Conservation (phyloP, 257 asterid species). For the Cynanchum wilfordii region DNA sequence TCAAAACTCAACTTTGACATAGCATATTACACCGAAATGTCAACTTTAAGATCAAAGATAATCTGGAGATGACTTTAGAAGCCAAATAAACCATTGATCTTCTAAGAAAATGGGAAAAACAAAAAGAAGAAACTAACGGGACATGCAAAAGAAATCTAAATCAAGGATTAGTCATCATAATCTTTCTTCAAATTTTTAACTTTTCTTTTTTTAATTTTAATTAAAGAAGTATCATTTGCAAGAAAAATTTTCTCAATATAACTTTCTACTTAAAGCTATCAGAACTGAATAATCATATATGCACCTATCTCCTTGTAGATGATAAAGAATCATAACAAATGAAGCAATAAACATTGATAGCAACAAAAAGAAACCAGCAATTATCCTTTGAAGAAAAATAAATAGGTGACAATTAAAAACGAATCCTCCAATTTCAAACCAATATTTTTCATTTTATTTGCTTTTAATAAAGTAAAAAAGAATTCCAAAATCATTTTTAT, state of each 20-base stretch:
- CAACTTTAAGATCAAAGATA: background rate
- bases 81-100: background rate
- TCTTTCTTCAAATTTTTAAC: background rate
- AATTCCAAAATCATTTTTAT: background rate
- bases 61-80: background rate
- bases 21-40: background rate
- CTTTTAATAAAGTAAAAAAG: background rate
- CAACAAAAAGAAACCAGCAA: background rate
- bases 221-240: background rate
- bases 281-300: background rate
- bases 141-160: background rate
- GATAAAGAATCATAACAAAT: background rate
- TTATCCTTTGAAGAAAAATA: background rate
- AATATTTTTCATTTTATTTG: too few species aligned
- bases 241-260: background rate
- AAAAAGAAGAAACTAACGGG: background rate
- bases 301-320: background rate
- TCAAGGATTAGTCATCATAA: background rate
- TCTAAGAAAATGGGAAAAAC: background rate
- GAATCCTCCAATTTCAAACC: background rate
- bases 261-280: background rate
- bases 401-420: background rate
- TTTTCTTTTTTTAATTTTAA: too few species aligned
- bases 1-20: background rate
- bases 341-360: background rate